Percentiles rank a stretch among this genome's conserved stretches.
phyloP scores from a whole-genome alignment of 805 yeast genomes.

The Teunomyces barrocoloradensis region DNA sequence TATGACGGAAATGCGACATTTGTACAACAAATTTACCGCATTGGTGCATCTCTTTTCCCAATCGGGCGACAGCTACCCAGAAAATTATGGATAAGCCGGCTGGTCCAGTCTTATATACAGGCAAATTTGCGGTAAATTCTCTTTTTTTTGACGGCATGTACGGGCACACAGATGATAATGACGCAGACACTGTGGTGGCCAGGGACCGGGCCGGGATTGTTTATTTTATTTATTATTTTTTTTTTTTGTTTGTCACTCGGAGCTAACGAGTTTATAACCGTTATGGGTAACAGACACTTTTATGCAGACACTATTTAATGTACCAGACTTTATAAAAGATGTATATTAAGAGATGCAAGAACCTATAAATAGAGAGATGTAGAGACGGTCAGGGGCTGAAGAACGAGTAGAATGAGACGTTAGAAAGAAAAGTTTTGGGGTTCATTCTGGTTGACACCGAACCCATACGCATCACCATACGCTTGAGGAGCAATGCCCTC shows the following conservation, averaged over 20 bases:
- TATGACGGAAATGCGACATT: not conserved
- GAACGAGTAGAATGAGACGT: conserved; percentile 3
- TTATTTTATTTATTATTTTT: not conserved
- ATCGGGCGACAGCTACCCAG: not conserved
- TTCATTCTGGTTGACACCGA: conserved; percentile 68
- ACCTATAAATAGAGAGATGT: conserved; percentile 5
- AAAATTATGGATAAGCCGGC: not conserved
- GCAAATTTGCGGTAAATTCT: not conserved
- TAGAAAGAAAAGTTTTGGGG: conserved; percentile 47
- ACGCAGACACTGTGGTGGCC: not conserved
- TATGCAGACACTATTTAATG: not conserved
- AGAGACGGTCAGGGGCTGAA: not conserved
- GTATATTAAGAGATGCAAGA: conserved; percentile 8
- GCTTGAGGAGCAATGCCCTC: conserved; percentile 71
- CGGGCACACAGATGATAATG: not conserved
- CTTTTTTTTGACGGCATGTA: not conserved
- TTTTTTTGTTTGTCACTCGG: not conserved
- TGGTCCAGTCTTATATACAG: not conserved
- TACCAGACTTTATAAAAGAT: conserved; percentile 5
- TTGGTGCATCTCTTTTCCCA: conserved; percentile 1
- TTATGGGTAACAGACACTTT: not conserved
- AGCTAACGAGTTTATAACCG: no score
- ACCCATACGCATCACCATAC: conserved; percentile 82
- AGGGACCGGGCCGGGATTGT: not conserved
- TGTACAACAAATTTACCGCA: not conserved